Conservation (phyloP, 2,329 filamentous ascomycete species). For the Xylariaceae sp. region DNA sequence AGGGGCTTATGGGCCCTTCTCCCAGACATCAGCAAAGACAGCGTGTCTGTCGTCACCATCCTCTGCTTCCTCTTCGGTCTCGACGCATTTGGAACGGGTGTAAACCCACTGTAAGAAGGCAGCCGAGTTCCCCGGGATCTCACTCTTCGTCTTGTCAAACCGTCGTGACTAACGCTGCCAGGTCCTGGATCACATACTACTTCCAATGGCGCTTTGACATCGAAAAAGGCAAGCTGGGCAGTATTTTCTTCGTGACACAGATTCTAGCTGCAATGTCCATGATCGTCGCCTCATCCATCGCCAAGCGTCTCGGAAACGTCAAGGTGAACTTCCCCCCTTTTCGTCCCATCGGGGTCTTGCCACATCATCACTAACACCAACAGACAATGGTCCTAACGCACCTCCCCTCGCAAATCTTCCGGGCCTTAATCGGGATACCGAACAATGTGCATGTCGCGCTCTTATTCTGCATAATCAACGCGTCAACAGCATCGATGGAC, state of each 20-base stretch:
- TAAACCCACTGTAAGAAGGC: conserved; percentile 67
- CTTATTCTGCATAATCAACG: conserved; percentile 65
- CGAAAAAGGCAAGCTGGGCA: conserved; percentile 57
- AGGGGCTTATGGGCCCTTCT: conserved; percentile 47
- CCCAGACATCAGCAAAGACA: conserved; percentile 55
- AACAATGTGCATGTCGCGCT: conserved; percentile 60
- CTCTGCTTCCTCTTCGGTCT: conserved; percentile 63
- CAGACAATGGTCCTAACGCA: conserved; percentile 80
- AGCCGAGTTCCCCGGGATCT: conserved; percentile 32
- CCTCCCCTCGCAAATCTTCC: conserved; percentile 70
- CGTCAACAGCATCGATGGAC: conserved; percentile 73
- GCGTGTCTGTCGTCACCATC: conserved; percentile 59
- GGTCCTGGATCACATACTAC: conserved; percentile 65
- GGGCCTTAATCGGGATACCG: conserved; percentile 68
- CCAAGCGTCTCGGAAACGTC: conserved; percentile 66
- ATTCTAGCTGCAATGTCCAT: conserved; percentile 59
- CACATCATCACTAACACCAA: conserved; percentile 15
- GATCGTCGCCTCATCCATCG: conserved; percentile 60
- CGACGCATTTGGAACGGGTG: conserved; percentile 62
- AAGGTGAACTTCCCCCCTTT: conserved; percentile 54
- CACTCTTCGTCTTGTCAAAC: conserved; percentile 41
- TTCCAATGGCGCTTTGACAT: conserved; percentile 58
- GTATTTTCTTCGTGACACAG: conserved; percentile 61
- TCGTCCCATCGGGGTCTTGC: neutral
- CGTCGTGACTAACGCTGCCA: conserved; percentile 48